Conservation (phyloP, 1,139 yeast genomes). For the Saccharomyces pastorianus region DNA sequence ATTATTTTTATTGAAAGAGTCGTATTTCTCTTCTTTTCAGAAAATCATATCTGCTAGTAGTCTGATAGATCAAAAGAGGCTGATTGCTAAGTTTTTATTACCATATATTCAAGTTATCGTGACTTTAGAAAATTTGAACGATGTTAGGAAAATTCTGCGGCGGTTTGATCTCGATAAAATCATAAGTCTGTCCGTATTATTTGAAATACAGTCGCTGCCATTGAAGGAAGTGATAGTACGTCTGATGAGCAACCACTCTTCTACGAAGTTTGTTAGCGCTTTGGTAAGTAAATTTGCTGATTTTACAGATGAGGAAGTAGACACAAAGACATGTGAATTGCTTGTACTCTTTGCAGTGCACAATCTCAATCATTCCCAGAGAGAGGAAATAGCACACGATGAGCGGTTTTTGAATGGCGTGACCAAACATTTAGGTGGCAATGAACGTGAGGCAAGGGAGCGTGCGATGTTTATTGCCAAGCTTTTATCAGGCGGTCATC, state of each 20-base stretch:
- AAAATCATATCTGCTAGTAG: slow-evolving; percentile 12
- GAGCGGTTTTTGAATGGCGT: slow-evolving; percentile 29
- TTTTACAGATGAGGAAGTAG: slow-evolving; percentile 8
- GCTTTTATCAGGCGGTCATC: slow-evolving; percentile 25
- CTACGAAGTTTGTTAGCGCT: slow-evolving; percentile 12
- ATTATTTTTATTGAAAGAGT: slow-evolving; percentile 14
- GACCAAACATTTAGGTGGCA: slow-evolving; percentile 29
- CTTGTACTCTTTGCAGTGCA: slow-evolving; percentile 21
- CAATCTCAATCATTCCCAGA: slow-evolving; percentile 10
- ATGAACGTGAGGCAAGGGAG: slow-evolving; percentile 26
- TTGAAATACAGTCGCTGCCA: slow-evolving; percentile 15
- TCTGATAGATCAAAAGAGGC: slow-evolving; percentile 18
- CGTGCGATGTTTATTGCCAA: slow-evolving; percentile 36
- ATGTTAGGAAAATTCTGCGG: slow-evolving; percentile 15
- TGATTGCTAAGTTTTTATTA: slow-evolving; percentile 21
- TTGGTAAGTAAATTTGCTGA: slow-evolving; percentile 13
- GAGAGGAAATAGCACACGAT: slow-evolving; percentile 18
- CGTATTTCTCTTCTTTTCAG: slow-evolving; percentile 12
- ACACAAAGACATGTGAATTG: slow-evolving; percentile 17
- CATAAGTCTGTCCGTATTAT: slow-evolving; percentile 12
- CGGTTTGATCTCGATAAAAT: slow-evolving; percentile 3
- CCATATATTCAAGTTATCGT: slow-evolving; percentile 21
- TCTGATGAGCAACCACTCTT: slow-evolving; percentile 11
- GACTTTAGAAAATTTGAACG: slow-evolving; percentile 9
- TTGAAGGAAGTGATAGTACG: slow-evolving; percentile 23